These are phyloP conservation scores for Turritis glabra DNA, from an alignment of 345 rosid genomes.

Conservation along the genomic window DNA sequence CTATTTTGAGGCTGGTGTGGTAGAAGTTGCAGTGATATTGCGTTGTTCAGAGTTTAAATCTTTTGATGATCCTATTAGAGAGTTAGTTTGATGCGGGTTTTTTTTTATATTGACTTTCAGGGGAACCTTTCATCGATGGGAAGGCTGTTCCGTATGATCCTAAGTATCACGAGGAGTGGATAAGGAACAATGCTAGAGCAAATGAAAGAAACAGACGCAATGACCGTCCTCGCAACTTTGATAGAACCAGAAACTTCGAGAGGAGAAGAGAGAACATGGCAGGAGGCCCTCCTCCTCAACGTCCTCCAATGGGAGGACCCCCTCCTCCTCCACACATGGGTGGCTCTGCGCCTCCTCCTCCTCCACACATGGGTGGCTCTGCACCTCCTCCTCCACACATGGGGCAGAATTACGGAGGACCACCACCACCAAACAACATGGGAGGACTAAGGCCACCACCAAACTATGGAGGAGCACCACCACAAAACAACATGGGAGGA, in stretches of 20 bases:
- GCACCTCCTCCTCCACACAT: constrained; percentile 36
- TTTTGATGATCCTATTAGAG: neutral
- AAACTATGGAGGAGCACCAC: constrained; percentile 31
- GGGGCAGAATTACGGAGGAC: constrained; percentile 36
- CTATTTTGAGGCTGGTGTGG: neutral
- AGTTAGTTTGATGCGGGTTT: neutral
- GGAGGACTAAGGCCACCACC: constrained; percentile 34
- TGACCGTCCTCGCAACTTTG: constrained; percentile 73
- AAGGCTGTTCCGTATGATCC: constrained; percentile 96
- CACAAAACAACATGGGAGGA: constrained; percentile 26
- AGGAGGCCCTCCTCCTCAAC: constrained; percentile 42
- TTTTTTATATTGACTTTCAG: constrained; percentile 38
- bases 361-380: constrained; percentile 33
- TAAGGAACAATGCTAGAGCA: constrained; percentile 86
- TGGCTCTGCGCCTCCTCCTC: constrained; percentile 38
- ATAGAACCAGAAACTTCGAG: constrained; percentile 83
- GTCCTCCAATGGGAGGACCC: constrained; percentile 44
- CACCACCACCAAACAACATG: constrained; percentile 33
- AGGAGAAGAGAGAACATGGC: constrained; percentile 84
- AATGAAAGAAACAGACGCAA: constrained; percentile 88
- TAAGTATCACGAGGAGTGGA: constrained; percentile 97
- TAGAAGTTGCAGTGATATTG: neutral
- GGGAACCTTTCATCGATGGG: constrained; percentile 95
- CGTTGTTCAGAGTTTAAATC: constrained; percentile 2
- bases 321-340: constrained; percentile 40